A percentile compares a stretch with the other conserved stretches of the same genome.
These are phyloP conservation scores for Nymphaea thermarum DNA, from an alignment of 164 flowering plant genomes.

Conservation along the genomic window DNA sequence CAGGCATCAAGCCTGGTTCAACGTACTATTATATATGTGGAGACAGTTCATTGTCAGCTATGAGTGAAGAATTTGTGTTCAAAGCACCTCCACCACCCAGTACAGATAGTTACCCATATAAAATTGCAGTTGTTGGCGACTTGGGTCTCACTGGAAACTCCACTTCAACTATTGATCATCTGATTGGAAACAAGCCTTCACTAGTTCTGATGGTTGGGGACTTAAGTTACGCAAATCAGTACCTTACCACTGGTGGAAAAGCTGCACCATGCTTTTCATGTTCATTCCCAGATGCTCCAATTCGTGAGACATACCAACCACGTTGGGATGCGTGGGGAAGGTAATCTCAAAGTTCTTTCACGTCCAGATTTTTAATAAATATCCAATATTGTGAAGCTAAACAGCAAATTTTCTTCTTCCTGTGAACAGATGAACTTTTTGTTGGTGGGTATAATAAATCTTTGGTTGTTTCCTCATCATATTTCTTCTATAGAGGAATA, in stretches of 20 bases:
- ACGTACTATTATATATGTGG: slow-evolving; percentile 78
- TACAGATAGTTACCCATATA: slow-evolving; percentile 34
- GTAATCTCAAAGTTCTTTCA: slow-evolving; percentile 17
- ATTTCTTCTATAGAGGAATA: too few relatives aligned
- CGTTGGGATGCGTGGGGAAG: slow-evolving; percentile 99
- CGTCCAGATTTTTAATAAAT: too few relatives aligned
- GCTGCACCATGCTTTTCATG: slow-evolving; percentile 70
- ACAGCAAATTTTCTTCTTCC: too few relatives aligned
- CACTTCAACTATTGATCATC: slow-evolving; percentile 69
- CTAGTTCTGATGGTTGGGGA: slow-evolving; percentile 82
- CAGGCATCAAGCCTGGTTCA: slow-evolving; percentile 65
- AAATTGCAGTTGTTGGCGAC: slow-evolving; percentile 79
- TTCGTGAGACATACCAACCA: slow-evolving; percentile 84
- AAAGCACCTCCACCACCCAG: slow-evolving; percentile 46
- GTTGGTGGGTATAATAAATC: too few relatives aligned
- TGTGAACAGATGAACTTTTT: too few relatives aligned
- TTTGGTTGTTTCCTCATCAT: too few relatives aligned
- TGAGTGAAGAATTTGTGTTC: slow-evolving; percentile 59
- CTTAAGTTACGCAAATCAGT: slow-evolving; percentile 73
- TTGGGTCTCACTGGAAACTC: slow-evolving; percentile 80
- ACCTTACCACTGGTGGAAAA: slow-evolving; percentile 68
- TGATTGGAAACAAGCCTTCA: slow-evolving; percentile 56
- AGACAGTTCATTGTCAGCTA: slow-evolving; percentile 67
- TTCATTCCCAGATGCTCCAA: slow-evolving; percentile 80
- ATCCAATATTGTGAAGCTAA: too few relatives aligned